Percentiles rank a stretch among this genome's conserved stretches.
These are phyloP conservation scores for Saussurea involucrata DNA, from an alignment of 129 eudicot species.

Conservation along the genomic window DNA sequence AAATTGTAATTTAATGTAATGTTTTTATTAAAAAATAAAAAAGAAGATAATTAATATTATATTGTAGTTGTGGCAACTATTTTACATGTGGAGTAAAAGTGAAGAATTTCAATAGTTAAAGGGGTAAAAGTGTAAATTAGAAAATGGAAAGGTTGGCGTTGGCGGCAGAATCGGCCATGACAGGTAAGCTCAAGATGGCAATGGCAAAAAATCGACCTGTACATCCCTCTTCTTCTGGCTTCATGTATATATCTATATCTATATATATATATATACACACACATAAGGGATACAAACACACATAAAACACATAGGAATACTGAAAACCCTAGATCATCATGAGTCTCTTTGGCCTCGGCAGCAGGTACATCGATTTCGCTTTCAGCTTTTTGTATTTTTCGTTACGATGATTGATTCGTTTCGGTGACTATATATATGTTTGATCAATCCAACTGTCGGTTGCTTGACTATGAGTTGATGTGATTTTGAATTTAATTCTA, in stretches of 20 bases:
- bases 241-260: not conserved
- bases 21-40: not conserved
- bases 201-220: constrained; percentile 26
- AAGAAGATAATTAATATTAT: not conserved
- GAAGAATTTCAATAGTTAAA: not conserved
- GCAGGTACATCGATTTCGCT: constrained; percentile 38
- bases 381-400: not conserved
- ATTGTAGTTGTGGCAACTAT: not conserved
- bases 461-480: not conserved
- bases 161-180: constrained; percentile 48
- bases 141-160: constrained; percentile 26
- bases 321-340: constrained; percentile 27
- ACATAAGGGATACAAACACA: not conserved
- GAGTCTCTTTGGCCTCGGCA: constrained; percentile 73
- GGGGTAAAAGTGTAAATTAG: constrained; percentile 4
- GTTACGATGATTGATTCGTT: constrained; percentile 5
- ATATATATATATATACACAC: not conserved
- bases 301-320: not conserved
- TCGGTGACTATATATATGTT: not conserved
- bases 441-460: constrained; percentile 5
- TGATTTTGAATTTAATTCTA: not conserved
- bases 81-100: not conserved
- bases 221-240: constrained; percentile 3
- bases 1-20: not conserved
- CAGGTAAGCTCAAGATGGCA: constrained; percentile 45